These are phyloP conservation scores for Trichoderma atroviride DNA, from an alignment of 2,329 filamentous ascomycete species.

Conservation along the genomic window DNA sequence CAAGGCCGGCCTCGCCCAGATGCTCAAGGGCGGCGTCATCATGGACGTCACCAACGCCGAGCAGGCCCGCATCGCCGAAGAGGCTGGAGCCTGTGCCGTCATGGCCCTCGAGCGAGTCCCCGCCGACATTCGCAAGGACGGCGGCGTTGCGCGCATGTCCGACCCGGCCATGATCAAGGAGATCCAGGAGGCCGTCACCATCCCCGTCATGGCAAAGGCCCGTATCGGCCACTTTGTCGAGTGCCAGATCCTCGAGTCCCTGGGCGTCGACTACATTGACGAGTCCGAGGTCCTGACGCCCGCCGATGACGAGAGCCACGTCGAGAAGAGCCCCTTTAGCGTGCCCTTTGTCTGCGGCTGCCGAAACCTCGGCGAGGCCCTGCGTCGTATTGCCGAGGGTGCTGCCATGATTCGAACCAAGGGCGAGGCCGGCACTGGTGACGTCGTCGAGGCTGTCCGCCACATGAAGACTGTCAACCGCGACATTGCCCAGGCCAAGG, in stretches of 20 bases:
- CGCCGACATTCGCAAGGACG: constrained; percentile 89
- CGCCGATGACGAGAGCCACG: constrained; percentile 87
- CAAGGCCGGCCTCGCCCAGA: constrained; percentile 94
- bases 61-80: constrained; percentile 95
- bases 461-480: constrained; percentile 91
- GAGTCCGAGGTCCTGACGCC: constrained; percentile 97
- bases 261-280: constrained; percentile 97
- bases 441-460: constrained; percentile 93
- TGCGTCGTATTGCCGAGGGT: constrained; percentile 87
- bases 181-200: constrained; percentile 92
- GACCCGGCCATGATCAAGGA: constrained; percentile 93
- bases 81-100: constrained; percentile 92
- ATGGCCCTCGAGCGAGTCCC: constrained; percentile 98
- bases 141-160: constrained; percentile 95
- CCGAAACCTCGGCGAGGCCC: constrained; percentile 89
- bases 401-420: constrained; percentile 99
- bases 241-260: constrained; percentile 94
- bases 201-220: constrained; percentile 99
- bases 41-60: constrained; percentile 97
- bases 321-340: constrained; percentile 81
- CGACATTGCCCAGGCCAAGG: constrained; percentile 79
- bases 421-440: constrained; percentile 95
- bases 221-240: constrained; percentile 98
- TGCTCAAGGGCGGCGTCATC: constrained; percentile 99
- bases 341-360: constrained; percentile 96